Percentiles rank a stretch among this genome's conserved stretches.
Conservation (phyloP, 805 yeast genomes). For the Barnettozyma vustinii region DNA sequence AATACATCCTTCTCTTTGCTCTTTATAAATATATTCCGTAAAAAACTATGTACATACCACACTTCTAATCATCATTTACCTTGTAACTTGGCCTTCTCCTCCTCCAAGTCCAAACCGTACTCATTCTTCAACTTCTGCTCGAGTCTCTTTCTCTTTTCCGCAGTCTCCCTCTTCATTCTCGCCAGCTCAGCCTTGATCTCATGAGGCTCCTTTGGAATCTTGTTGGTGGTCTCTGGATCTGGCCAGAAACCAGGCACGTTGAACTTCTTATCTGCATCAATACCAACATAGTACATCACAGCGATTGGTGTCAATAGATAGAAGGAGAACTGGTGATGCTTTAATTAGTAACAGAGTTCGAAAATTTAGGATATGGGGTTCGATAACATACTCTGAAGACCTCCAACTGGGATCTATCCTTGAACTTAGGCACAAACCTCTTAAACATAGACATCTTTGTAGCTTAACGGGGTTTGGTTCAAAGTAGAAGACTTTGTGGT, state of each 20-base stretch:
- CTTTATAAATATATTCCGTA: background rate
- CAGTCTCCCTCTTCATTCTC: constrained; percentile 70
- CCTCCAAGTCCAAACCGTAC: constrained; percentile 57
- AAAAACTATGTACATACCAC: background rate
- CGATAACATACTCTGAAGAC: constrained; percentile 10
- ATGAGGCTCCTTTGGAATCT: constrained; percentile 88
- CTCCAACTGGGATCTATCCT: constrained; percentile 12
- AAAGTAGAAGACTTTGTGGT: background rate
- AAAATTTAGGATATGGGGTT: background rate
- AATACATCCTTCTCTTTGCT: background rate
- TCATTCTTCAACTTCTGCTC: constrained; percentile 63
- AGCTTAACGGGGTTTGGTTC: background rate
- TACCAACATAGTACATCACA: constrained; percentile 92
- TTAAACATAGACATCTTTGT: background rate
- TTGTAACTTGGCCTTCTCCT: constrained; percentile 33
- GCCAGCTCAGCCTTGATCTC: constrained; percentile 91
- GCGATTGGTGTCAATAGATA: constrained; percentile 80
- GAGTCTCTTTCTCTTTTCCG: constrained; percentile 65
- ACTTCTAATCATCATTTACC: constrained; percentile 12
- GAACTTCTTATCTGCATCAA: constrained; percentile 82
- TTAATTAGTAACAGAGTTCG: background rate
- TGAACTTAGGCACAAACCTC: constrained; percentile 2
- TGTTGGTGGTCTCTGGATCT: constrained; percentile 85
- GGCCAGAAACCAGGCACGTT: constrained; percentile 97
- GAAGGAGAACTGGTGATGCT: constrained; percentile 57